Conservation (phyloP, 768 basidiomycete genomes). For the Ramaria rubella region DNA sequence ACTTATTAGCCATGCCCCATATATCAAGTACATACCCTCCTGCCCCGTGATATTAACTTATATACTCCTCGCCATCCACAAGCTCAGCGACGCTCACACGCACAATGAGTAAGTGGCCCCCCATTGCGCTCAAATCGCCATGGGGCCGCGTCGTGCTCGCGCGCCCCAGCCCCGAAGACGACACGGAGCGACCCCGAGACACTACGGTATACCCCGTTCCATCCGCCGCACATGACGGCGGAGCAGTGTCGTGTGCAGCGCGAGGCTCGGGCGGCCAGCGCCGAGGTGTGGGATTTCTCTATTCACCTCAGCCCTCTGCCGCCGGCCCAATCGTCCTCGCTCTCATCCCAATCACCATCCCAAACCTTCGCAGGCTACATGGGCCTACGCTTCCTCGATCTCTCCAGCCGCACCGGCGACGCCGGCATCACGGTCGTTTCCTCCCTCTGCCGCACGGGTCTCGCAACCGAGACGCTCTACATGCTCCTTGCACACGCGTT, state of each 20-base stretch:
- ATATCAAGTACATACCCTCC: no score
- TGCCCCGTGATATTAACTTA: no score
- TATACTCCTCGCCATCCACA: no score
- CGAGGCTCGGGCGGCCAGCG: no score
- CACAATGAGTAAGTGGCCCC: no score
- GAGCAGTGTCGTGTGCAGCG: conserved; percentile 33
- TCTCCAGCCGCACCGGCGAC: conserved; percentile 29
- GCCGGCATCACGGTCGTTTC: conserved; percentile 36
- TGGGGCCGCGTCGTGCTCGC: neutral
- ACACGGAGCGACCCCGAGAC: conserved; percentile 36
- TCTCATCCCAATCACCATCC: no score
- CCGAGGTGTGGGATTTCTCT: conserved; percentile 15
- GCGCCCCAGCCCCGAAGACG: conserved; percentile 20
- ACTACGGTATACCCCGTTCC: conserved; percentile 32
- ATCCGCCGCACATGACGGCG: conserved; percentile 31
- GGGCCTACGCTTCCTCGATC: conserved; percentile 35
- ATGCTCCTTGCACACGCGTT: conserved; percentile 35
- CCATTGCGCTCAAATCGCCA: neutral
- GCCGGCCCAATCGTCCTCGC: no score
- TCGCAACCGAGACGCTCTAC: conserved; percentile 41
- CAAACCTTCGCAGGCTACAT: conserved; percentile 34
- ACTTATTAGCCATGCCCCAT: no score
- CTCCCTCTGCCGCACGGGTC: conserved; percentile 29
- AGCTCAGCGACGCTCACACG: no score
- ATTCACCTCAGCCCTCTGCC: no score